These are phyloP conservation scores for Zoysia pacifica DNA, from an alignment of 176 grass and related monocot genomes.

Conservation along the genomic window DNA sequence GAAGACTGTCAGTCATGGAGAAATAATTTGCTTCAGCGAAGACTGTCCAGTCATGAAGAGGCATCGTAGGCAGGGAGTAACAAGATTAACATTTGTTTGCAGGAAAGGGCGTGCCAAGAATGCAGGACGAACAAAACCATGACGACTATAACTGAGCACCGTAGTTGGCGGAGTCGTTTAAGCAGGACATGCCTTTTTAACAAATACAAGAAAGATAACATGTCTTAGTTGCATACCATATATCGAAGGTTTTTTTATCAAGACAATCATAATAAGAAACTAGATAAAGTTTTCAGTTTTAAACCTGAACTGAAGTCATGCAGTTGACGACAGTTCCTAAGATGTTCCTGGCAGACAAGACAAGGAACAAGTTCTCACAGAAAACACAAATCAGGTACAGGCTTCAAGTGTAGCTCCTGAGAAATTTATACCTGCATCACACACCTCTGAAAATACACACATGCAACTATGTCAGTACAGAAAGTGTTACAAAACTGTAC, in stretches of 20 bases:
- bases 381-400: slow-evolving; percentile 18
- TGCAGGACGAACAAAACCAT: slow-evolving; percentile 79
- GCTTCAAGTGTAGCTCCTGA: slow-evolving; percentile 64
- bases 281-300: slow-evolving; percentile 76
- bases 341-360: slow-evolving; percentile 57
- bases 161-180: slow-evolving; percentile 65
- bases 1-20: slow-evolving; percentile 30
- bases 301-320: slow-evolving; percentile 93
- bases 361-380: slow-evolving; percentile 37
- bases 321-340: slow-evolving; percentile 57
- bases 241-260: slow-evolving; percentile 42
- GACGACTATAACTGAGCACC: slow-evolving; percentile 63
- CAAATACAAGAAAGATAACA: slow-evolving; percentile 80
- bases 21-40: slow-evolving; percentile 35
- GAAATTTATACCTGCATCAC: slow-evolving; percentile 52
- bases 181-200: slow-evolving; percentile 88
- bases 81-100: slow-evolving; percentile 36
- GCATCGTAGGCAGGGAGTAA: slow-evolving; percentile 46
- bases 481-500: not conserved
- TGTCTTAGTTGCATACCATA: slow-evolving; percentile 76
- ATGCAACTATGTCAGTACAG: not conserved
- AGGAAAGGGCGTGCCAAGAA: slow-evolving; percentile 51
- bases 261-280: slow-evolving; percentile 40
- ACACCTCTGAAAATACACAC: slow-evolving; percentile 42
- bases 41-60: slow-evolving; percentile 26